A percentile compares a stretch with the other conserved stretches of the same genome.
Conservation (phyloP, 768 basidiomycete genomes). For the Tylopilus intermedius region DNA sequence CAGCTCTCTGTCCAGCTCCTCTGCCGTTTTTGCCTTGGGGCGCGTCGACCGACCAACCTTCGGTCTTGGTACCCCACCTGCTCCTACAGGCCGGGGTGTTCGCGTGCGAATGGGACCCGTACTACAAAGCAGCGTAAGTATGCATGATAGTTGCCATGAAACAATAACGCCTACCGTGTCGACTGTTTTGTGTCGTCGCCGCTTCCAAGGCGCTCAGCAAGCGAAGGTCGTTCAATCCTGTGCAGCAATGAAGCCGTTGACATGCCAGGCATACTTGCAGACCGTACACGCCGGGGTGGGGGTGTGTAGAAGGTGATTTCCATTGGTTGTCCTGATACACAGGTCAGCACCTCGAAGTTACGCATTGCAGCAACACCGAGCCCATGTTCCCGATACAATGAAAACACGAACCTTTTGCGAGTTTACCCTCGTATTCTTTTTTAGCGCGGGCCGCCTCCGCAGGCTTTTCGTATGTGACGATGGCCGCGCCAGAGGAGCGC, state of each 20-base stretch:
- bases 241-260: conserved; percentile 60
- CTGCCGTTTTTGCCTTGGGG: conserved; percentile 66
- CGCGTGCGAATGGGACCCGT: conserved; percentile 44
- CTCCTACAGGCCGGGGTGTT: conserved; percentile 23
- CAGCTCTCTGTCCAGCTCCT: conserved; percentile 83
- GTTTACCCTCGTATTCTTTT: conserved; percentile 78
- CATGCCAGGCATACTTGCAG: conserved; percentile 39
- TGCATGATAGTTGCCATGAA: background rate
- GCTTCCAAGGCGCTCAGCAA: conserved; percentile 58
- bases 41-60: conserved; percentile 30
- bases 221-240: conserved; percentile 70
- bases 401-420: conserved; percentile 68
- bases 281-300: conserved; percentile 43
- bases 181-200: conserved; percentile 33
- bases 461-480: conserved; percentile 72
- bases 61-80: conserved; percentile 10
- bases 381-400: background rate
- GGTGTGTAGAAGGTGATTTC: conserved; percentile 55
- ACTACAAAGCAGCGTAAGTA: conserved; percentile 9
- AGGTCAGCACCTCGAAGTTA: conserved; percentile 1
- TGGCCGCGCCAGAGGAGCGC: conserved; percentile 80
- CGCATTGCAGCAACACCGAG: background rate
- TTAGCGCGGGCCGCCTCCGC: conserved; percentile 80
- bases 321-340: conserved; percentile 69
- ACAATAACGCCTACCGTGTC: conserved; percentile 12